These are phyloP conservation scores for Elongisporangium anandrum DNA, from an alignment of 352 stramenopile species.

Conservation along the genomic window DNA sequence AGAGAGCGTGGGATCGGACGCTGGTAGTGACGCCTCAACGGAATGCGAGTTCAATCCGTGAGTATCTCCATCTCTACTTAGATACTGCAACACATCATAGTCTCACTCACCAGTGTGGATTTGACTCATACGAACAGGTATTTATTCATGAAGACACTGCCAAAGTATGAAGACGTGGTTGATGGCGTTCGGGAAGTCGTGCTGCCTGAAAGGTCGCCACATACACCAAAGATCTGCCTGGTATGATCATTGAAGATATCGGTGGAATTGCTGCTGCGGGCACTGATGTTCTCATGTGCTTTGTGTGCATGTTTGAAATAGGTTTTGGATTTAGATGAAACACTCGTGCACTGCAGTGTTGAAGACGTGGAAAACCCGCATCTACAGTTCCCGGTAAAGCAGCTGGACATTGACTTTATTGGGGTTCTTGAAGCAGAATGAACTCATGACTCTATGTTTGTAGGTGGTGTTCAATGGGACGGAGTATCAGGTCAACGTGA, in stretches of 20 bases:
- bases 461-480: slow-evolving; percentile 93
- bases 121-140: slow-evolving; percentile 37
- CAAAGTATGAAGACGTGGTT: slow-evolving; percentile 74
- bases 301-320: too few relatives aligned
- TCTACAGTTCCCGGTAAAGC: slow-evolving; percentile 91
- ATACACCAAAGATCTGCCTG: slow-evolving; percentile 69
- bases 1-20: slow-evolving; percentile 11
- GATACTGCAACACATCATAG: neutral
- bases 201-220: slow-evolving; percentile 45
- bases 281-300: neutral
- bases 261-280: neutral
- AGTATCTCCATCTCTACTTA: slow-evolving; percentile 7
- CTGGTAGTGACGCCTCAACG: slow-evolving; percentile 23
- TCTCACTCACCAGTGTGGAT: slow-evolving; percentile 1
- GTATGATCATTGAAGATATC: slow-evolving; percentile 13
- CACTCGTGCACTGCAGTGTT: slow-evolving; percentile 98
- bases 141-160: slow-evolving; percentile 85
- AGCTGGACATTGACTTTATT: neutral
- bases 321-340: slow-evolving; percentile 99
- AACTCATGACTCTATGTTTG: neutral
- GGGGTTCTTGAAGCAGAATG: neutral
- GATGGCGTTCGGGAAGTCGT: slow-evolving; percentile 40
- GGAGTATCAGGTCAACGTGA: slow-evolving; percentile 96
- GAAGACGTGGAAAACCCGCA: slow-evolving; percentile 93
- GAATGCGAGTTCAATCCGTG: slow-evolving; percentile 84